Evolutionary conservation across 352 stramenopile genomes (phyloP), one percentile per base, ranked within the genome.

Genomic region (Globisporangium acanthophoron): DNA sequence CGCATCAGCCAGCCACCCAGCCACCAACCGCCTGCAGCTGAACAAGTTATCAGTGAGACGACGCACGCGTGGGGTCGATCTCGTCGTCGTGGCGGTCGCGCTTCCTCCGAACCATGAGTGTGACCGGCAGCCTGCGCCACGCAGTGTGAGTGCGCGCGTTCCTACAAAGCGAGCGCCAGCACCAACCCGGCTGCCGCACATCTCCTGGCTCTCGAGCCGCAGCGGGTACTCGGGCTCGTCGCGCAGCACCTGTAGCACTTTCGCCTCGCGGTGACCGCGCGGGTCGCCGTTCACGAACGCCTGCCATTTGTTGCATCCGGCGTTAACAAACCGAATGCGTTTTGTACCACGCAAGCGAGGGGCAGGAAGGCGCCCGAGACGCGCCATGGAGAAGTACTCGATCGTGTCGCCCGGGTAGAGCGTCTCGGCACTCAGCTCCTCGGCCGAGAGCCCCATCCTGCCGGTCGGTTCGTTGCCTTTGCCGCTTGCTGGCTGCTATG

Each of bases 311-410:
- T 27, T 27, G 24, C 24, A 27, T 27, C 1, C 24, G 24, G 24
- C 24, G 24, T 27, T 27, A 27, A 27, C 24, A 27, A 27, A 27
- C 1, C 24, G 24, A 27, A 27, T 27, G 24, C 24, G 24, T 27
- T 27, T 27, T 27, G 24, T 27, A 27, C 24, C 24, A 27, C 1
- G 24, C 24, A 27, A 27, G 24, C 24, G 8, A 39, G 33, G 1
- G 12, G 33, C 33, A 39, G 33, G 33, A 39, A 39, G 8, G 33
- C 11, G 5, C 33, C 9, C 9, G 41, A 40, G 47, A 33, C 58
- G 29, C 33, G 80, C 69, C 77, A 91, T 89, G 33, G 78, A 89
- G 63, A 71, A 91, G 67, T 91, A 91, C 61, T 91, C 81, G 60
- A 91, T 72, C 5, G 76, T 89, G 66, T 91, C 81, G 40, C 81